Base-by-base conservation (phyloP, 805 yeast species). In the Candida koratica region DNA sequence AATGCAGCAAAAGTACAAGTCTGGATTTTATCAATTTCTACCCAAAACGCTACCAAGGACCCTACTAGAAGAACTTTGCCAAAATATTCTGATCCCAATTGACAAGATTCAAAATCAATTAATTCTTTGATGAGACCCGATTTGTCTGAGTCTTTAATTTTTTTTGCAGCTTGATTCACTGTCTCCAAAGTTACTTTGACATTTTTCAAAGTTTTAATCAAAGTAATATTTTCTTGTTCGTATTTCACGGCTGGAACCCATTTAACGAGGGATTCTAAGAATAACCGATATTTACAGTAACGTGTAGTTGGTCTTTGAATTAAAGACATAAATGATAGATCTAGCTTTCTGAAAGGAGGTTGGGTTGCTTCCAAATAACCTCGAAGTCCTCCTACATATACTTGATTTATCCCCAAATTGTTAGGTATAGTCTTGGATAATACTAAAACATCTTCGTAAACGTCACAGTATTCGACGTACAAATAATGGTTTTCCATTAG, bases 261-360 rank as follows among this genome's bases (percentile, higher is more conserved):
- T n/a, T 36, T 34, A 10, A 17, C 13, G 5, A 44, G 32, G 3
- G 71, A 56, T 19, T 71, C 73, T n/a, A 74, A 44, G n/a, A 77
- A 62, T 23, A 77, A 55, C 36, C 67, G 62, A 47, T 77, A 77
- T 44, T 75, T 73, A 3, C 69, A 53, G 6, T 73, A 57, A 43
- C 83, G 53, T 26, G 69, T 53, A 8, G 75, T 60, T 3, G 84
- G 83, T 52, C 66, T 68, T 45, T 75, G 79, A 18, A 74, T 53
- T 42, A 78, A 59, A 0, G 82, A 76, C 20, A 53, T 47, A 33
- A 79, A 74, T 4, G 82, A 69, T 17, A 76, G 57, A 49, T 79
- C 84, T 47, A 65, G 47, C 2, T 43, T 44, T 24, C 36, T 58
- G 1, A 45, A 46, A 3, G 44, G 45, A 4, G 67, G 64, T 42